phyloP scores from a whole-genome alignment of 179 eudicot genomes.

The Nepenthes alata region DNA sequence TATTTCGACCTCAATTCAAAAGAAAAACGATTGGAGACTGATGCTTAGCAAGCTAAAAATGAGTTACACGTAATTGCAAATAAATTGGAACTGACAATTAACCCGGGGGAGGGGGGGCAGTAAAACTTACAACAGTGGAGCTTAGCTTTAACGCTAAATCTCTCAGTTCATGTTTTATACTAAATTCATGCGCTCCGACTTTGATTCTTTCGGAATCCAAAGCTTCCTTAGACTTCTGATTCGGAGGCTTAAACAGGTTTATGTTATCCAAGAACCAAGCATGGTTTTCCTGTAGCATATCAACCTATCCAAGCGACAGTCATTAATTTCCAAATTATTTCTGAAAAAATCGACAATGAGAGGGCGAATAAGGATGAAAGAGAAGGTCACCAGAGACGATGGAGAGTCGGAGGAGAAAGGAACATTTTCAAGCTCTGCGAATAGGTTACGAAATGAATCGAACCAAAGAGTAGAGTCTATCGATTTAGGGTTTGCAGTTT shows the following conservation, averaged over 20 bases:
- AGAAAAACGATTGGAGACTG: no score
- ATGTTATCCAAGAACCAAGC: constrained; percentile 74
- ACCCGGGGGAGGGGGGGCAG: no score
- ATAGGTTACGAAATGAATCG: constrained; percentile 61
- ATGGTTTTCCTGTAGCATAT: constrained; percentile 61
- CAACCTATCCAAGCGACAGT: constrained; percentile 27
- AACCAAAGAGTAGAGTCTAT: constrained; percentile 84
- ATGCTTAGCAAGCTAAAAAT: no score
- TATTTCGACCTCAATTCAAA: no score
- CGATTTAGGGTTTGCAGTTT: constrained; percentile 20
- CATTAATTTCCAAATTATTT: no score
- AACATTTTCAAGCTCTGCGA: constrained; percentile 62
- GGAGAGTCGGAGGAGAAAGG: constrained; percentile 49
- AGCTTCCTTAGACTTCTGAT: constrained; percentile 59
- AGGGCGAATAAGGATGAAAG: constrained; percentile 7
- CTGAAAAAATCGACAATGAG: not conserved
- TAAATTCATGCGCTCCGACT: constrained; percentile 53
- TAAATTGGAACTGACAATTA: no score
- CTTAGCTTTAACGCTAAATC: constrained; percentile 72
- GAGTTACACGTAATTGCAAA: no score
- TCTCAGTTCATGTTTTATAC: constrained; percentile 44
- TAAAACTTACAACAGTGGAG: constrained; percentile 36
- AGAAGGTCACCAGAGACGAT: constrained; percentile 36
- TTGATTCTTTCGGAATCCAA: constrained; percentile 41
- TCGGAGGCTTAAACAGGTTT: constrained; percentile 52